Percentiles rank a stretch among this genome's conserved stretches.
These are phyloP conservation scores for Boletus vermiculosoides DNA, from an alignment of 768 basidiomycete genomes.

Conservation along the genomic window DNA sequence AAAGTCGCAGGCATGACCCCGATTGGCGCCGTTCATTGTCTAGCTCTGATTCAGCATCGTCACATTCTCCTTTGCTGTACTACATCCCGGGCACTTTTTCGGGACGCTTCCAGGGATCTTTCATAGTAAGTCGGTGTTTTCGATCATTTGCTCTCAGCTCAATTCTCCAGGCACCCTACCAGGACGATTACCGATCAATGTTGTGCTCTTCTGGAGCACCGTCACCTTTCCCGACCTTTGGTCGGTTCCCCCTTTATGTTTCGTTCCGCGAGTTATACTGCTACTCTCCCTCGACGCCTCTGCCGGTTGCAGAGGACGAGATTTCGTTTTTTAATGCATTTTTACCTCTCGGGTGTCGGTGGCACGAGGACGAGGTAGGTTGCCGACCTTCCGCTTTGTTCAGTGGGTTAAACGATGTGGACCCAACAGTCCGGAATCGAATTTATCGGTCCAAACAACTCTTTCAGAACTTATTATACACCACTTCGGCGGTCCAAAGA, in stretches of 20 bases:
- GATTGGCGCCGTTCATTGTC: slow-evolving; percentile 29
- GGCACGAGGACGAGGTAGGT: slow-evolving; percentile 33
- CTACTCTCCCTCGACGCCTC: slow-evolving; percentile 31
- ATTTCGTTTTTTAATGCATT: slow-evolving; percentile 45
- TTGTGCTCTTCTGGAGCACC: slow-evolving; percentile 34
- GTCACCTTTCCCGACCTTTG: slow-evolving; percentile 34
- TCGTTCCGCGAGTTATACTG: slow-evolving; percentile 49
- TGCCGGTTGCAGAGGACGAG: slow-evolving; percentile 36
- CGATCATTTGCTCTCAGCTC: background rate
- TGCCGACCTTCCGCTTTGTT: background rate
- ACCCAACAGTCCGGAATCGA: slow-evolving; percentile 28
- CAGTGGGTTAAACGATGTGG: background rate
- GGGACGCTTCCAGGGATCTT: slow-evolving; percentile 51
- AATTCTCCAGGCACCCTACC: slow-evolving; percentile 36
- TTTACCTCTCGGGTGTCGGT: slow-evolving; percentile 41
- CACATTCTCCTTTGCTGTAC: slow-evolving; percentile 10
- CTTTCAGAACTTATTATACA: slow-evolving; percentile 40
- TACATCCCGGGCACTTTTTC: slow-evolving; percentile 46
- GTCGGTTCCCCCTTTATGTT: slow-evolving; percentile 48
- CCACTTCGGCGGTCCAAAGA: slow-evolving; percentile 25
- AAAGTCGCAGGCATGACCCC: slow-evolving; percentile 34
- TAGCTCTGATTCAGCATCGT: background rate
- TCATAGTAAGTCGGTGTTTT: slow-evolving; percentile 37
- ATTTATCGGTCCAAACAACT: slow-evolving; percentile 33
- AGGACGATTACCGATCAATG: slow-evolving; percentile 41